These are phyloP conservation scores for Alternaria gansuensis DNA, from an alignment of 2,329 filamentous ascomycete species.

Conservation along the genomic window DNA sequence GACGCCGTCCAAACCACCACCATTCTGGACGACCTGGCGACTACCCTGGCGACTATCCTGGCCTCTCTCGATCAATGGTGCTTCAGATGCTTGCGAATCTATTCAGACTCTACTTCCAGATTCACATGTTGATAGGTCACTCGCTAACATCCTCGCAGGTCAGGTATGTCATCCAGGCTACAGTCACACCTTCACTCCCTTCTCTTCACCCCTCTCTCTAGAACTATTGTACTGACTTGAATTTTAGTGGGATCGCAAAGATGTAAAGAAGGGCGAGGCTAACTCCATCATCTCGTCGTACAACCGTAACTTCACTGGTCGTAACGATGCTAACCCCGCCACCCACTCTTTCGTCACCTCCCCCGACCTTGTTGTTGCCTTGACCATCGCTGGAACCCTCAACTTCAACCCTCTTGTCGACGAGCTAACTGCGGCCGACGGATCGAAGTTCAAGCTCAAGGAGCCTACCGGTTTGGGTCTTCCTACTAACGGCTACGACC, in stretches of 20 bases:
- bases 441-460: constrained; percentile 92
- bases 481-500: constrained; percentile 83
- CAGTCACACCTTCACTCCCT: constrained; percentile 53
- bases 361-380: constrained; percentile 85
- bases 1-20: too few relatives aligned
- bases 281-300: constrained; percentile 99
- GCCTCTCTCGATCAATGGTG: not conserved
- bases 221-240: constrained; percentile 7
- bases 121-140: not conserved
- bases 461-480: constrained; percentile 83
- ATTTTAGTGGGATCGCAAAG: constrained; percentile 83
- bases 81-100: not conserved
- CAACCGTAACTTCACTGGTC: constrained; percentile 99
- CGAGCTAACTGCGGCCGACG: constrained; percentile 90
- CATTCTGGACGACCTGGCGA: too few relatives aligned
- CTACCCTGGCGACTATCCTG: not conserved
- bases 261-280: constrained; percentile 92
- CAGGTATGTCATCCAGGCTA: constrained; percentile 3
- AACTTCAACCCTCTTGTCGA: constrained; percentile 97
- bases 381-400: constrained; percentile 82
- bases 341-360: constrained; percentile 94
- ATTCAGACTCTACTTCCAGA: not conserved
- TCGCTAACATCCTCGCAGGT: not conserved
- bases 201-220: not conserved
- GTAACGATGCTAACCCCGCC: constrained; percentile 94